phyloP scores from a whole-genome alignment of 2,329 filamentous ascomycete genomes.

The Laburnicola sp. region DNA sequence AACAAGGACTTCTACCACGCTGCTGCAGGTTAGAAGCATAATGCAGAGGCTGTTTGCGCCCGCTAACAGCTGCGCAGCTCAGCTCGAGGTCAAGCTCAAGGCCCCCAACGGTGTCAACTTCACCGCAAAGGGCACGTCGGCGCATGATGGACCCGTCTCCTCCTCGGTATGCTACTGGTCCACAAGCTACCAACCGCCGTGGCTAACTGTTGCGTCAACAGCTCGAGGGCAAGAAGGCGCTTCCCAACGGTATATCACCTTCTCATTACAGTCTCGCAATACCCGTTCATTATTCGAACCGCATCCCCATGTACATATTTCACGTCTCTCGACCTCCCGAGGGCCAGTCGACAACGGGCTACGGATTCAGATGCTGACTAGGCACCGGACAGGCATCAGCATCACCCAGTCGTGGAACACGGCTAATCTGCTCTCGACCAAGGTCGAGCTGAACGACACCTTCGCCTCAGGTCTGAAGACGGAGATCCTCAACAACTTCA shows the following conservation, averaged over 20 bases:
- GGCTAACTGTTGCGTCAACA: slow-evolving; percentile 26
- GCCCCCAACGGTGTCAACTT: slow-evolving; percentile 99
- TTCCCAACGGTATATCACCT: slow-evolving; percentile 46
- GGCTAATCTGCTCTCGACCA: slow-evolving; percentile 93
- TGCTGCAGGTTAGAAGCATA: slow-evolving; percentile 57
- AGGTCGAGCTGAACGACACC: slow-evolving; percentile 96
- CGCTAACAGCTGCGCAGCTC: slow-evolving; percentile 61
- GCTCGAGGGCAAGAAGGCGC: slow-evolving; percentile 50
- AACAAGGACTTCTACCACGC: slow-evolving; percentile 99
- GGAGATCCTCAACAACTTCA: slow-evolving; percentile 93
- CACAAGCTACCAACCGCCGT: not conserved
- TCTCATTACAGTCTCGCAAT: slow-evolving; percentile 21
- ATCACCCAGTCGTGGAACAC: slow-evolving; percentile 99
- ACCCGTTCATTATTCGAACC: slow-evolving; percentile 21
- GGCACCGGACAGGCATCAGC: slow-evolving; percentile 72
- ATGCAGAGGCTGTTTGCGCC: slow-evolving; percentile 24
- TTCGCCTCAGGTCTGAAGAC: slow-evolving; percentile 97
- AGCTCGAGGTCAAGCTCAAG: slow-evolving; percentile 99
- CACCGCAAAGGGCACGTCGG: slow-evolving; percentile 98
- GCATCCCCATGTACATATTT: slow-evolving; percentile 29
- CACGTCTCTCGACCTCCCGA: slow-evolving; percentile 31
- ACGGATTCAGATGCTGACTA: slow-evolving; percentile 32
- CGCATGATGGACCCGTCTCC: slow-evolving; percentile 90
- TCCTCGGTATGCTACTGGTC: slow-evolving; percentile 71
- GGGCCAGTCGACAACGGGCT: slow-evolving; percentile 19